These are phyloP conservation scores for Kwoniella shandongensis DNA, from an alignment of 768 basidiomycete species.

Conservation along the genomic window DNA sequence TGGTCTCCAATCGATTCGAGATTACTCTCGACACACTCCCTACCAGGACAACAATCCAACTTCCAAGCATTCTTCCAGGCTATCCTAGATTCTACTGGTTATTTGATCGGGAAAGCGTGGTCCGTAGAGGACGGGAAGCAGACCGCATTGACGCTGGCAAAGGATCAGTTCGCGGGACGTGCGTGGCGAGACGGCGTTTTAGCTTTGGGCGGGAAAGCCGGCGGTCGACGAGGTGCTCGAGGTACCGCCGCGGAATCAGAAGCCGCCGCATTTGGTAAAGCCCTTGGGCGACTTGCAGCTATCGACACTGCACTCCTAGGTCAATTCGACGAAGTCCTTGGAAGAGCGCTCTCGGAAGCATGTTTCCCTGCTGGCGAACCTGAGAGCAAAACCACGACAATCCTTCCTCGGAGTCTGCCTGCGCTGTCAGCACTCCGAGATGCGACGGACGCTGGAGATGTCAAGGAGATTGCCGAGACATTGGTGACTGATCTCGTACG, in stretches of 20 bases:
- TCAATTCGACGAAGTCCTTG: constrained; percentile 8
- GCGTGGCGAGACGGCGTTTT: constrained; percentile 50
- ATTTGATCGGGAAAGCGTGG: constrained; percentile 56
- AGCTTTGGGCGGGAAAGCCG: constrained; percentile 34
- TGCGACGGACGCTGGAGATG: neutral
- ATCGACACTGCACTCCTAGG: constrained; percentile 12
- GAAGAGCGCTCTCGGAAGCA: constrained; percentile 1
- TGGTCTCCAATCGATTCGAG: constrained; percentile 78
- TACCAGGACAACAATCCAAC: constrained; percentile 60
- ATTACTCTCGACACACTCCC: constrained; percentile 62
- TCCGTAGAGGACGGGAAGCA: constrained; percentile 48
- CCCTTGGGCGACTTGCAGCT: constrained; percentile 25
- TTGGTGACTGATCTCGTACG: neutral
- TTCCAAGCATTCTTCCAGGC: constrained; percentile 65
- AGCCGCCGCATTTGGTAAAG: constrained; percentile 37
- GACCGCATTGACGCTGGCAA: constrained; percentile 54
- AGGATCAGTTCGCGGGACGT: constrained; percentile 53
- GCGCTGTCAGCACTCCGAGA: constrained; percentile 11
- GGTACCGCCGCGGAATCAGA: constrained; percentile 27
- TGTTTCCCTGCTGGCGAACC: constrained; percentile 10
- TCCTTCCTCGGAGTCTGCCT: constrained; percentile 6
- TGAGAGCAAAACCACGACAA: neutral
- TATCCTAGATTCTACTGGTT: constrained; percentile 68
- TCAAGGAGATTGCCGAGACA: constrained; percentile 5
- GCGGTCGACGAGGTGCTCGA: constrained; percentile 20